These are phyloP conservation scores for Mycena citricolor DNA, from an alignment of 1,284 basidiomycete genomes.

Conservation along the genomic window DNA sequence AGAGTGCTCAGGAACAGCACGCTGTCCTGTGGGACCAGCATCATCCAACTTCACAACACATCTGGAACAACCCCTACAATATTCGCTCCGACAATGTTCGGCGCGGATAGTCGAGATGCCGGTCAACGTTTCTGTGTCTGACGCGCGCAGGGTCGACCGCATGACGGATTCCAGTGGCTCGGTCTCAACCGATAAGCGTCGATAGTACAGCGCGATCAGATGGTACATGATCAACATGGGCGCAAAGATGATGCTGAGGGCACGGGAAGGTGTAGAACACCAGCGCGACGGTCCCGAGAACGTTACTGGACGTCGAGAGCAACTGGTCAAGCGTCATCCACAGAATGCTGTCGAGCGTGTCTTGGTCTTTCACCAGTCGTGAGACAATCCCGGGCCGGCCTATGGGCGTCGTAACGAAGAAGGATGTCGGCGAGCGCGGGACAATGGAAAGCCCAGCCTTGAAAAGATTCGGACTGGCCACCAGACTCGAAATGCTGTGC, in stretches of 20 bases:
- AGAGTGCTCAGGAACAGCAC: slow-evolving; percentile 65
- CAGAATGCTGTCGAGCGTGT: slow-evolving; percentile 50
- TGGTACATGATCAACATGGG: slow-evolving; percentile 54
- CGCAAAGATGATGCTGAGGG: slow-evolving; percentile 58
- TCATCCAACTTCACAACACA: slow-evolving; percentile 58
- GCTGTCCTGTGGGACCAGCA: slow-evolving; percentile 73
- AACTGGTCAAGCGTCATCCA: slow-evolving; percentile 41
- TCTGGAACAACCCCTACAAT: slow-evolving; percentile 57
- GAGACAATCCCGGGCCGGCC: slow-evolving; percentile 64
- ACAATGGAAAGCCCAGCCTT: slow-evolving; percentile 54
- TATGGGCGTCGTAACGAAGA: slow-evolving; percentile 83
- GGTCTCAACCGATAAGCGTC: slow-evolving; percentile 60
- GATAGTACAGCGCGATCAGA: slow-evolving; percentile 49
- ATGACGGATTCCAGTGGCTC: slow-evolving; percentile 72
- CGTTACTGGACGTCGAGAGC: slow-evolving; percentile 45
- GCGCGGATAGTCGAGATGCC: slow-evolving; percentile 28
- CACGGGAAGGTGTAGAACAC: slow-evolving; percentile 67
- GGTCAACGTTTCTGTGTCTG: slow-evolving; percentile 36
- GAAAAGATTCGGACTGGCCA: slow-evolving; percentile 64
- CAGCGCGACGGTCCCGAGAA: slow-evolving; percentile 55
- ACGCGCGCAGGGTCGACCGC: slow-evolving; percentile 62
- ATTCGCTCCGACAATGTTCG: slow-evolving; percentile 67
- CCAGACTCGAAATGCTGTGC: slow-evolving; percentile 54
- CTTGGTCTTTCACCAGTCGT: slow-evolving; percentile 64
- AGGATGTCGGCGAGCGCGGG: slow-evolving; percentile 67